Evolutionary conservation across 2,329 filamentous ascomycete species (phyloP).

Genomic region (Chrysosporium queenslandicum): DNA sequence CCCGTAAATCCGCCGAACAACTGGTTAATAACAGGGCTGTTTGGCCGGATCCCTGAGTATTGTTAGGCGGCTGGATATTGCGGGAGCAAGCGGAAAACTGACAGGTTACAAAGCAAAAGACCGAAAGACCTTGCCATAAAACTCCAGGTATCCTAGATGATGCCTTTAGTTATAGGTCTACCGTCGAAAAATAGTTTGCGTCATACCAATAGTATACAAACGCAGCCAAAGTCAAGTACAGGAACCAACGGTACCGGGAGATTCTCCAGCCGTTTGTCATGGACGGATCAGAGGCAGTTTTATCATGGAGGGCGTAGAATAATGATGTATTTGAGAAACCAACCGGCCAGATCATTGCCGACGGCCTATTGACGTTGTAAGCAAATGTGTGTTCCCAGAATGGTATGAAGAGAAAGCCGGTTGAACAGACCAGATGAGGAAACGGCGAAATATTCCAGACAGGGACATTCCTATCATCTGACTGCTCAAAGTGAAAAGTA

Average conservation of each 20-base stretch:
- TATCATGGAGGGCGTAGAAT: conserved; percentile 65
- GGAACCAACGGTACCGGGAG: conserved; percentile 56
- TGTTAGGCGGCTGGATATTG: conserved; percentile 35
- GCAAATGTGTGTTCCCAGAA: neutral
- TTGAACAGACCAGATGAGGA: conserved; percentile 40
- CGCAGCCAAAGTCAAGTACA: conserved; percentile 46
- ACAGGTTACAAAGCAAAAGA: conserved; percentile 57
- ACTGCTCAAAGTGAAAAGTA: conserved; percentile 23
- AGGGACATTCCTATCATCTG: conserved; percentile 53
- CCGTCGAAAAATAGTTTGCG: conserved; percentile 57
- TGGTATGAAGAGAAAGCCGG: neutral
- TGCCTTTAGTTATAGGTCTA: neutral
- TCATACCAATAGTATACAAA: conserved; percentile 58
- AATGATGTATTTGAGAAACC: conserved; percentile 57
- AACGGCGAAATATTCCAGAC: conserved; percentile 54
- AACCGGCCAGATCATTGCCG: conserved; percentile 63
- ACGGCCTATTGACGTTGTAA: conserved; percentile 26
- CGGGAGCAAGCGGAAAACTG: neutral
- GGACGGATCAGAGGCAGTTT: conserved; percentile 43
- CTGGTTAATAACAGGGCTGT: conserved; percentile 60
- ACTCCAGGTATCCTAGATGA: conserved; percentile 46
- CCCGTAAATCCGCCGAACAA: conserved; percentile 61
- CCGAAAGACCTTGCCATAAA: conserved; percentile 54
- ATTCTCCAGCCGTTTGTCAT: conserved; percentile 55
- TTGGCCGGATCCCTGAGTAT: conserved; percentile 60